These are phyloP conservation scores for Trichoderma asperelloides DNA, from an alignment of 495 filamentous ascomycete genomes.

Conservation along the genomic window DNA sequence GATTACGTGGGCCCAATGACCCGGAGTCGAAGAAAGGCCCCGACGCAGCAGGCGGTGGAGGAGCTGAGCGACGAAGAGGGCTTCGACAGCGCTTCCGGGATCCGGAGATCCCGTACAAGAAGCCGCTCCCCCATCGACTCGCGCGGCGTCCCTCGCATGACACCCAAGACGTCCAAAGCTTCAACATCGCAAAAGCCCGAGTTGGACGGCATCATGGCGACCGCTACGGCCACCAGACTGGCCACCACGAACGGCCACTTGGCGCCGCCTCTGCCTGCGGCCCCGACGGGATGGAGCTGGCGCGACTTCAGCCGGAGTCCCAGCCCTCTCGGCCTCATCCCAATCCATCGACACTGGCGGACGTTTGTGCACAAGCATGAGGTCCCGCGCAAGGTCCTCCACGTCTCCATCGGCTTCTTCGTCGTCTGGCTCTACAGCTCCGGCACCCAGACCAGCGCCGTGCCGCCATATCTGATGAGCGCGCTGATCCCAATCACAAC, in stretches of 20 bases:
- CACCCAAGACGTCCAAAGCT: constrained; percentile 22
- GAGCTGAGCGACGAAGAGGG: constrained; percentile 31
- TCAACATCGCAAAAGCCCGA: constrained; percentile 4
- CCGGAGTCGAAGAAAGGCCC: constrained; percentile 44
- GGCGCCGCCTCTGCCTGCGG: constrained; percentile 48
- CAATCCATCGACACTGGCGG: constrained; percentile 73
- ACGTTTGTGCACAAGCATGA: constrained; percentile 70
- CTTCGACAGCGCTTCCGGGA: constrained; percentile 18
- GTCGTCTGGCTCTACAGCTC: constrained; percentile 72
- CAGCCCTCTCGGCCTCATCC: constrained; percentile 87
- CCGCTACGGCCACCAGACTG: not conserved
- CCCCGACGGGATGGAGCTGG: constrained; percentile 52
- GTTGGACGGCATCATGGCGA: constrained; percentile 5
- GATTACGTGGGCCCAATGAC: constrained; percentile 55
- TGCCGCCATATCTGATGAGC: constrained; percentile 75
- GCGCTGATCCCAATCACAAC: constrained; percentile 79
- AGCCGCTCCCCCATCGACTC: constrained; percentile 43
- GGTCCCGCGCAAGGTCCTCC: constrained; percentile 64
- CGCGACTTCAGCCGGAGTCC: constrained; percentile 79
- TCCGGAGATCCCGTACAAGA: constrained; percentile 36
- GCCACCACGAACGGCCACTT: constrained; percentile 55
- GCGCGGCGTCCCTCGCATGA: constrained; percentile 40
- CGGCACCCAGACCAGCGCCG: constrained; percentile 61
- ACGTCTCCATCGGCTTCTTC: constrained; percentile 94
- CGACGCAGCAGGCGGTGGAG: constrained; percentile 29